Evolutionary conservation across 345 rosid genomes (phyloP), one percentile per base, ranked within the genome.

Genomic region (Salix suchowensis): DNA sequence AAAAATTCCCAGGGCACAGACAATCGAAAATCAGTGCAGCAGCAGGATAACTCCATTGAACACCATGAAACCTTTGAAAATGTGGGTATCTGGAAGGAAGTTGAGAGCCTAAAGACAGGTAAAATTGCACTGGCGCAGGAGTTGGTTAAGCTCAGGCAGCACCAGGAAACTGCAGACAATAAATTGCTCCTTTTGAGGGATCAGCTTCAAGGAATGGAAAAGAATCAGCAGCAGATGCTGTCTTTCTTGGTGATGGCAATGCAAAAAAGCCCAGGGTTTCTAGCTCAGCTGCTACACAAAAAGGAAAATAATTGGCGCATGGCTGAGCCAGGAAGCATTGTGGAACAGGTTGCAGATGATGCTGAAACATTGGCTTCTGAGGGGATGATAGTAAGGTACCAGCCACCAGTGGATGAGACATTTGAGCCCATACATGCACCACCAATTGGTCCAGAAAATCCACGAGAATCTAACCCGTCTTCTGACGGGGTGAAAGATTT

Each of bases 141-240:
- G 78, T 74, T 93, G 70, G 88, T 83, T 65, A 93, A 92, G 64
- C 91, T 91, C 24, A 89, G 88, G 79, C 89, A 93, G 76, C 79
- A 76, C 77, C 97, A 96, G 81, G 94, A 93, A 85, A 84, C 74
- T 62, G 85, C 96, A 0, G 92, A 91, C 21, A 88, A 85, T 28
- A 96, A 89, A 68, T 72, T 96, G 86, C 74, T 87, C 55, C 82
- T 82, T 44, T 78, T 91, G 82, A 82, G 91, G 83, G 96, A 93
- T 42, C 84, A 89, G 19, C 77, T 96, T 74, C 93, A 92, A 74
- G 96, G 97, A 70, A 92, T 93, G 93, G 99, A 96, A 86, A 90
- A 88, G 83, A 91, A 88, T 79, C 98, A 92, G 74, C 96, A 93
- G 76, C 94, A 92, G 89, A 85, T 96, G 99, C 90, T 96, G 55